Base-by-base conservation (phyloP, 345 rosid genomes). In the Eucalyptus cloeziana region DNA sequence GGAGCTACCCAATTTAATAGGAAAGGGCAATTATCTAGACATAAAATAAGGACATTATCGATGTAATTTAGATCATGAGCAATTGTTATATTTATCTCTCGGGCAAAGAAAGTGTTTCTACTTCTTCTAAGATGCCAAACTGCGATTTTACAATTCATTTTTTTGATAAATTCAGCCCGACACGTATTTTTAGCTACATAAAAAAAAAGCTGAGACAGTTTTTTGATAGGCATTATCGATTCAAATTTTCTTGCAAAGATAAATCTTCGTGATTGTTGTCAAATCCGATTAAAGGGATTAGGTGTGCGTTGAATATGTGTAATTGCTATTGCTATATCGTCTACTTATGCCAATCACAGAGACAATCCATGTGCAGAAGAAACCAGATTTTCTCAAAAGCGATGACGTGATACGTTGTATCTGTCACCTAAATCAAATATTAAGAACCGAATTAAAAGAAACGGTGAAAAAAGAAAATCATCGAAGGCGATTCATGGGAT, bases 81-180 rank as follows among this genome's bases (percentile, higher is more conserved):
- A 3, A 33, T 69, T 69, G 44, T 24, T 16, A 67, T 33, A 67
- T 67, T 67, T 33, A 16, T 7, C 11, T 16, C 76, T 14, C 4
- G 3, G 14, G 14, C n/a, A 30, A 62, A 62, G 5, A 13, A 62
- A 62, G 1, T 12, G 31, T 62, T 13, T 30, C 13, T 62, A 62
- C 17, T 30, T 62, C 1, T 62, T 24, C 16, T 4, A 62, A 31
- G 0, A 67, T 33, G 24, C 2, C 13, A 19, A 69, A 33, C 4
- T 69, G 2, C 0, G 2, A 4, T 16, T 33, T 69, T 33, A 10
- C 6, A 5, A 69, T 69, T 16, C 4, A 69, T 33, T 37, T 2
- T 16, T 8, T 9, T 16, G 1, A 31, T 31, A 31, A 4, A 69
- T 31, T 10, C 0, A 1, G 2, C 0, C 3, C 2, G 12, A 8